phyloP scores from a whole-genome alignment of 2,329 filamentous ascomycete species.

The Penicillium sp. region DNA sequence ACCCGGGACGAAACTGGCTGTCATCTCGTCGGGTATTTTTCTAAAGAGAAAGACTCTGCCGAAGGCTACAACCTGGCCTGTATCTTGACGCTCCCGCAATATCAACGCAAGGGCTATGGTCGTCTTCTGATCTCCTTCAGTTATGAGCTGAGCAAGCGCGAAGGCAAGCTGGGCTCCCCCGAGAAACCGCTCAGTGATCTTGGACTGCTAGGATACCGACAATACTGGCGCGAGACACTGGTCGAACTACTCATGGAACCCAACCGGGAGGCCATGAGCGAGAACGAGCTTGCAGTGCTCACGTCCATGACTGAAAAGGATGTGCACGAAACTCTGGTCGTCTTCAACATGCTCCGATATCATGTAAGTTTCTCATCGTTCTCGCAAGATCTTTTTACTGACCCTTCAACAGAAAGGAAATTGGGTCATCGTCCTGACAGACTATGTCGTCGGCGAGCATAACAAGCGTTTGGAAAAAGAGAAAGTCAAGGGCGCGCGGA shows the following conservation, averaged over 20 bases:
- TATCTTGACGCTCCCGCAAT: slow-evolving; percentile 93
- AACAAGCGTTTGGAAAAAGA: slow-evolving; percentile 71
- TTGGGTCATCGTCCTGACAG: slow-evolving; percentile 89
- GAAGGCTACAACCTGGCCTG: slow-evolving; percentile 98
- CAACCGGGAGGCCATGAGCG: slow-evolving; percentile 62
- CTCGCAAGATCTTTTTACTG: slow-evolving; percentile 6
- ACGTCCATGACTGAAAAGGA: slow-evolving; percentile 97
- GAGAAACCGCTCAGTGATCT: slow-evolving; percentile 95
- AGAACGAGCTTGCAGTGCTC: slow-evolving; percentile 71
- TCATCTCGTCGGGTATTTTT: slow-evolving; percentile 98
- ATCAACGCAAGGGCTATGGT: slow-evolving; percentile 90
- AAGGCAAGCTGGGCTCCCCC: slow-evolving; percentile 89
- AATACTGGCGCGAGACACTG: slow-evolving; percentile 96
- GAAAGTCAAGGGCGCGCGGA: slow-evolving; percentile 65
- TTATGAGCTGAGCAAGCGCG: slow-evolving; percentile 92
- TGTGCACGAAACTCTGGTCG: slow-evolving; percentile 89
- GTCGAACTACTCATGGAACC: slow-evolving; percentile 75
- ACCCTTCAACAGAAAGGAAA: slow-evolving; percentile 62
- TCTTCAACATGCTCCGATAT: slow-evolving; percentile 90
- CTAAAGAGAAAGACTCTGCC: slow-evolving; percentile 94
- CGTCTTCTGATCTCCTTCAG: slow-evolving; percentile 93
- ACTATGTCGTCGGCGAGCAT: slow-evolving; percentile 65
- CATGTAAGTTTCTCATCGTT: slow-evolving; percentile 48
- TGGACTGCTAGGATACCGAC: slow-evolving; percentile 85
- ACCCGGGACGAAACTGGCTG: slow-evolving; percentile 88